phyloP scores from a whole-genome alignment of 1,284 basidiomycete genomes.

The Lentinula novae-zelandiae region DNA sequence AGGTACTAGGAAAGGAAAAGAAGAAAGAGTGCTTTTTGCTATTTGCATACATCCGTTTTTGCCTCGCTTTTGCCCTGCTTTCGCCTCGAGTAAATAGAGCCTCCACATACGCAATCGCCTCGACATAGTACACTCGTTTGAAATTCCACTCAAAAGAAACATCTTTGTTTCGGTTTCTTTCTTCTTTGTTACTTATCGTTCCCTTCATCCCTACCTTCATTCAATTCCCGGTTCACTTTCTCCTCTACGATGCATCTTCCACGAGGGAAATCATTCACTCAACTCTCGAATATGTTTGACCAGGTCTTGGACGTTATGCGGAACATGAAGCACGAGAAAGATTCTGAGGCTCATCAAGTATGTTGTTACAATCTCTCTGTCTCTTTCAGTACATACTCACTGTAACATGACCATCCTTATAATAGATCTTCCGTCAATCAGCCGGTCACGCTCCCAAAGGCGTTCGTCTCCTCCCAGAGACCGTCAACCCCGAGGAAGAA shows the following conservation, averaged over 20 bases:
- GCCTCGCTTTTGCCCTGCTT: not conserved
- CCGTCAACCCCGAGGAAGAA: slow-evolving; percentile 74
- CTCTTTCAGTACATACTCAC: not conserved
- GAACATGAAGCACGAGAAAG: slow-evolving; percentile 65
- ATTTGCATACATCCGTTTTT: not conserved
- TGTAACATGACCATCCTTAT: not conserved
- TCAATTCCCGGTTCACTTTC: slow-evolving; percentile 14
- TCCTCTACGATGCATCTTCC: slow-evolving; percentile 36
- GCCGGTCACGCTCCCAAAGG: slow-evolving; percentile 67
- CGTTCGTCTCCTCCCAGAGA: slow-evolving; percentile 54
- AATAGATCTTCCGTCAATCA: slow-evolving; percentile 65
- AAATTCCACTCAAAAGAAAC: not conserved
- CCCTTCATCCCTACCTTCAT: slow-evolving; percentile 6
- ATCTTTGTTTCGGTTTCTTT: slow-evolving; percentile 1
- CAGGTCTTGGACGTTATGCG: slow-evolving; percentile 58
- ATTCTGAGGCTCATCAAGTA: slow-evolving; percentile 84
- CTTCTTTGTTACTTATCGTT: slow-evolving; percentile 14
- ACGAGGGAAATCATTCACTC: slow-evolving; percentile 34
- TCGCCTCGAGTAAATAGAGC: not conserved
- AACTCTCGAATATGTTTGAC: slow-evolving; percentile 27
- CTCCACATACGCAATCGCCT: not conserved
- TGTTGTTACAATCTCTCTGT: not conserved
- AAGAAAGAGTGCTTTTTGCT: not conserved
- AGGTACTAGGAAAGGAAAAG: not conserved
- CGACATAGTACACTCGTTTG: not conserved